phyloP scores from a whole-genome alignment of 345 rosid species.

The Physaria fendleri region DNA sequence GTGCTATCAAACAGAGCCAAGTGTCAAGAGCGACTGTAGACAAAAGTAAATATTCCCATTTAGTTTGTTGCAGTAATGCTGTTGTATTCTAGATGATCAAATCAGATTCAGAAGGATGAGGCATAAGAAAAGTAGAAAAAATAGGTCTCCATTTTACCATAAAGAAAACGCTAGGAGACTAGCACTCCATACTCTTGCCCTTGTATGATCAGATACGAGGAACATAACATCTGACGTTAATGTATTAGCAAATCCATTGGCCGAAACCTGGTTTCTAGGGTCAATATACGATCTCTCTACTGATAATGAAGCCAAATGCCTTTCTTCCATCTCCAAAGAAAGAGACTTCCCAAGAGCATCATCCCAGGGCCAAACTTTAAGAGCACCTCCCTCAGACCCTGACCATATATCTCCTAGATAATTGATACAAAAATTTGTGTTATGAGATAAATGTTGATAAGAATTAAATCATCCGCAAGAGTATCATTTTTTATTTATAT shows the following conservation, averaged over 20 bases:
- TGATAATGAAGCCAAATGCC: slow-evolving; percentile 51
- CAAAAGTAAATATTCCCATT: background rate
- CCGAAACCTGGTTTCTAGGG: slow-evolving; percentile 59
- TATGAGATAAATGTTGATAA: background rate
- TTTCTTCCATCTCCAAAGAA: slow-evolving; percentile 47
- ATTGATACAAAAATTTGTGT: slow-evolving; percentile 1
- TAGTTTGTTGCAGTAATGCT: background rate
- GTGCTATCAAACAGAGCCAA: background rate
- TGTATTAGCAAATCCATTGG: slow-evolving; percentile 52
- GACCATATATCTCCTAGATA: slow-evolving; percentile 90
- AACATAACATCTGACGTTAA: slow-evolving; percentile 69
- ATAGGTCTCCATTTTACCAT: slow-evolving; percentile 46
- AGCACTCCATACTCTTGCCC: slow-evolving; percentile 84
- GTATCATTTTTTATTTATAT: background rate
- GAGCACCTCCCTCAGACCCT: slow-evolving; percentile 78
- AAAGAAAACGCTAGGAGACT: slow-evolving; percentile 60
- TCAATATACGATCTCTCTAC: slow-evolving; percentile 81
- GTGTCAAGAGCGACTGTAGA: background rate
- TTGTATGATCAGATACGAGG: slow-evolving; percentile 62
- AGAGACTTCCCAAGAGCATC: slow-evolving; percentile 64
- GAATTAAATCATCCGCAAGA: background rate
- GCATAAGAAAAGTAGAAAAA: background rate
- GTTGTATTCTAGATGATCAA: background rate
- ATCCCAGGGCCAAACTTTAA: slow-evolving; percentile 91
- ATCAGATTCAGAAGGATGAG: background rate